phyloP scores from a whole-genome alignment of 2,329 filamentous ascomycete species.

The Microthyrium microscopicum region DNA sequence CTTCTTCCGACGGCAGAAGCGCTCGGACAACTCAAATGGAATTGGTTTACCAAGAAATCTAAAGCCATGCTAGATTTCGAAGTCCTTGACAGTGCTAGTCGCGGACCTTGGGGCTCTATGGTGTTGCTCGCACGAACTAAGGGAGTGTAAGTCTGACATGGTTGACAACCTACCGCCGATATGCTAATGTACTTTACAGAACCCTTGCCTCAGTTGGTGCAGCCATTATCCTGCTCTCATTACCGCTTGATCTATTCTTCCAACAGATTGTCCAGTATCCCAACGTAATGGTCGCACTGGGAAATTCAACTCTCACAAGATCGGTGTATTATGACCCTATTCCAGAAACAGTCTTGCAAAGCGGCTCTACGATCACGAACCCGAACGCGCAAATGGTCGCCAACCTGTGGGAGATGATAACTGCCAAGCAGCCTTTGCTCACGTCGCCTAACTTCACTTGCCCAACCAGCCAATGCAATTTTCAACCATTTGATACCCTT shows the following conservation, averaged over 20 bases:
- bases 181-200: neutral
- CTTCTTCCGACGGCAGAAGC: slow-evolving; percentile 16
- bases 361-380: neutral
- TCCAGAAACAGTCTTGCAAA: neutral
- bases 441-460: slow-evolving; percentile 2
- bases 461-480: slow-evolving; percentile 8
- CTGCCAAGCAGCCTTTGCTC: neutral
- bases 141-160: slow-evolving; percentile 2
- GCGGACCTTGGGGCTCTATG: slow-evolving; percentile 7
- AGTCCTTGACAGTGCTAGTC: slow-evolving; percentile 4
- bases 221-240: slow-evolving; percentile 4
- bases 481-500: slow-evolving; percentile 5
- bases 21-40: slow-evolving; percentile 20
- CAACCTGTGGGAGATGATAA: neutral
- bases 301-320: neutral
- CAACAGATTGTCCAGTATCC: slow-evolving; percentile 9
- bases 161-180: neutral
- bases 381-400: neutral
- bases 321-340: neutral
- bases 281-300: neutral
- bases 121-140: slow-evolving; percentile 4
- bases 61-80: slow-evolving; percentile 6
- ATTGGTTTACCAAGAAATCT: slow-evolving; percentile 9
- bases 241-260: slow-evolving; percentile 8
- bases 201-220: slow-evolving; percentile 7